These are phyloP conservation scores for Bocquillonia castaneifolia DNA, from an alignment of 441 rosid species.

Conservation along the genomic window DNA sequence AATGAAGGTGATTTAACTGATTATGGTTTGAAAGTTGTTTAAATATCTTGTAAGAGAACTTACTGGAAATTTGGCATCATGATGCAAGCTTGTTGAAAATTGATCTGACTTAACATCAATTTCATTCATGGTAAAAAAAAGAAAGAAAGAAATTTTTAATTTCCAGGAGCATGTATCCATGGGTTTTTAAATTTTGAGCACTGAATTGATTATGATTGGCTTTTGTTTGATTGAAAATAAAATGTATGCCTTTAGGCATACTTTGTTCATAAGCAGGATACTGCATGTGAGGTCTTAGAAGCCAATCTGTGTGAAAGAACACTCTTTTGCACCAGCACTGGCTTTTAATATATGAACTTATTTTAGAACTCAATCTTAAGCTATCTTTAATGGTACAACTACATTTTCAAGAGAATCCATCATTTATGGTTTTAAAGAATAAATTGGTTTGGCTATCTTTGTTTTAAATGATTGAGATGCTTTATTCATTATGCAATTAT, in stretches of 20 bases:
- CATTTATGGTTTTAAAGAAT: not conserved
- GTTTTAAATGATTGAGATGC: conserved; percentile 10
- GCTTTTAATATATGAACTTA: not conserved
- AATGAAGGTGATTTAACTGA: conserved; percentile 55
- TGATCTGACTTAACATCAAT: not conserved
- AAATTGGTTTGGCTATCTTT: not conserved
- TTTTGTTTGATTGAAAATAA: conserved; percentile 1
- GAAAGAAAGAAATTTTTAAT: not conserved
- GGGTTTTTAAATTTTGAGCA: not conserved
- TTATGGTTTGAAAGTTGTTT: conserved; percentile 14
- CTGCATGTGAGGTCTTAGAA: not conserved
- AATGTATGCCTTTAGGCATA: not conserved
- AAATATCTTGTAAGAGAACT: conserved; percentile 2
- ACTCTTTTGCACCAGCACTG: not conserved
- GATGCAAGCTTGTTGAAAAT: not conserved
- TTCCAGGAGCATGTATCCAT: not conserved
- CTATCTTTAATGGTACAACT: not conserved
- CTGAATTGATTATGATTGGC: not conserved
- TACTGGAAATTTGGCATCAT: not conserved
- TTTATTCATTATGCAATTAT: not conserved
- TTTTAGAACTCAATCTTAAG: not conserved
- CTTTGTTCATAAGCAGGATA: not conserved
- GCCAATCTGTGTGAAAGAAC: not conserved
- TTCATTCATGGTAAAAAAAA: not conserved
- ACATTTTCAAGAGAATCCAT: conserved; percentile 6